Evolutionary conservation across 2,329 filamentous ascomycete genomes (phyloP).

Genomic region (Simplicillium aogashimaense): DNA sequence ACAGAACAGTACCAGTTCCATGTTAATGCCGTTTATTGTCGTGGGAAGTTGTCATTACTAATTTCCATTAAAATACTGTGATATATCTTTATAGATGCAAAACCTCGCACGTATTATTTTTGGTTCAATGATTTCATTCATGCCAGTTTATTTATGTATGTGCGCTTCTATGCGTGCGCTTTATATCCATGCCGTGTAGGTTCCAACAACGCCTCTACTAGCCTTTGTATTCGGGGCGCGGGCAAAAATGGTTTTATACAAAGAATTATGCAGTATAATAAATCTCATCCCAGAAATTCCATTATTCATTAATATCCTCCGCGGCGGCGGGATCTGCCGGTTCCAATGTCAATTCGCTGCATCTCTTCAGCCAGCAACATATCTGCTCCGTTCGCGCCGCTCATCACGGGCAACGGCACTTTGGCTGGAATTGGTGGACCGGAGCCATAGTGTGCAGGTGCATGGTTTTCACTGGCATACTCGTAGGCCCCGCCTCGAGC

Average conservation of each 20-base stretch:
- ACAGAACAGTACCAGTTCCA: no score
- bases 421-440: constrained; percentile 61
- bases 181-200: background rate
- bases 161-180: background rate
- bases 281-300: background rate
- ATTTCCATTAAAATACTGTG: no score
- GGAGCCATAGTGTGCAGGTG: constrained; percentile 25
- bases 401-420: constrained; percentile 45
- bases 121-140: constrained; percentile 8
- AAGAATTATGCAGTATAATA: constrained; percentile 2
- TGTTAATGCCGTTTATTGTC: no score
- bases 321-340: constrained; percentile 44
- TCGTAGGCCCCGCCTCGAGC: constrained; percentile 42
- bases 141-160: constrained; percentile 10
- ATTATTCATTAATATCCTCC: constrained; percentile 25
- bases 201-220: no score
- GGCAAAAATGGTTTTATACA: constrained; percentile 3
- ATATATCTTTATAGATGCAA: no score
- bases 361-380: constrained; percentile 62
- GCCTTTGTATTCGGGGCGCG: no score
- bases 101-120: no score
- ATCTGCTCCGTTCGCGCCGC: constrained; percentile 32
- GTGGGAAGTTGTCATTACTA: no score
- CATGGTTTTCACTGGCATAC: constrained; percentile 41
- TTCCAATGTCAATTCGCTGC: constrained; percentile 56